Percentiles rank a stretch among this genome's conserved stretches.
These are phyloP conservation scores for Acorus gramineus DNA, from an alignment of 106 monocot species.

Conservation along the genomic window DNA sequence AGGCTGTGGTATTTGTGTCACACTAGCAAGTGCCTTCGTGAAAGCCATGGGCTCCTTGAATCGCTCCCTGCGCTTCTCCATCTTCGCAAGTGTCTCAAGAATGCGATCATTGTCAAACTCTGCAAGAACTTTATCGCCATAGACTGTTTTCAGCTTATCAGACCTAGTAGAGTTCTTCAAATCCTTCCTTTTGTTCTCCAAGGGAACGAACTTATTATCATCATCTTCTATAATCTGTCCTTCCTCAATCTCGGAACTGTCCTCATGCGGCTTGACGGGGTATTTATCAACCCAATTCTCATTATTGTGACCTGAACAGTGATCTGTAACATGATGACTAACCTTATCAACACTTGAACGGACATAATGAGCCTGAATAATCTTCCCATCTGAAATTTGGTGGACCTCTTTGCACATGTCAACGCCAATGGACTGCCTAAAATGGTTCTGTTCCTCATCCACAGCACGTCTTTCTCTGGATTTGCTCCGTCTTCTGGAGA, in stretches of 20 bases:
- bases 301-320: too few species aligned
- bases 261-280: neutral
- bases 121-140: constrained; percentile 1
- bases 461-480: too few species aligned
- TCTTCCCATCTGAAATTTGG: too few species aligned
- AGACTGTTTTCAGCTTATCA: neutral
- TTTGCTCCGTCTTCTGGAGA: too few species aligned
- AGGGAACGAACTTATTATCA: constrained; percentile 6
- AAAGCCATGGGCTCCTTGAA: constrained; percentile 36
- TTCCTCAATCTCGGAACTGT: constrained; percentile 36
- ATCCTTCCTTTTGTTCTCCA: neutral
- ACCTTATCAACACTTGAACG: neutral
- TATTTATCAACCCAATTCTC: neutral
- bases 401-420: too few species aligned
- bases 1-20: too few species aligned
- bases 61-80: constrained; percentile 47
- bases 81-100: constrained; percentile 40
- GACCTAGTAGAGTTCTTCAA: neutral
- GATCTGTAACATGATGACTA: neutral
- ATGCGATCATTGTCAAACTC: constrained; percentile 21
- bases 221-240: constrained; percentile 37
- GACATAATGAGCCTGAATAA: too few species aligned
- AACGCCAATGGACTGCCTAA: too few species aligned
- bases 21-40: constrained; percentile 4
- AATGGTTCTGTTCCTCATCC: too few species aligned